These are phyloP conservation scores for Lachnellula hyalina DNA, from an alignment of 2,329 filamentous ascomycete species.

Conservation along the genomic window DNA sequence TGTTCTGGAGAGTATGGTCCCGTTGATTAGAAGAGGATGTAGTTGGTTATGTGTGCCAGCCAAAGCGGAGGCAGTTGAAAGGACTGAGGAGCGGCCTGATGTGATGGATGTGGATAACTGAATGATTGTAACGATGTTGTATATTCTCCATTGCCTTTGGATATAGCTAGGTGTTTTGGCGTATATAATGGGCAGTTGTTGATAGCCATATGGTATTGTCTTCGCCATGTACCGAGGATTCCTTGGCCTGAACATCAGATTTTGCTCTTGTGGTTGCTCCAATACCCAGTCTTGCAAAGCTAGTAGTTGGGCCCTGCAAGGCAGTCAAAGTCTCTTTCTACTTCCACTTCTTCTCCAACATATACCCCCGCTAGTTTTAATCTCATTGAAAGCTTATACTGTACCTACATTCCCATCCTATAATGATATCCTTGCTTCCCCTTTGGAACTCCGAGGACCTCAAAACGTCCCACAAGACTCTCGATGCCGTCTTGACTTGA, in stretches of 20 bases:
- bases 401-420: too few relatives aligned
- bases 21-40: constrained; percentile 32
- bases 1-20: constrained; percentile 29
- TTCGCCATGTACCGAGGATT: background rate
- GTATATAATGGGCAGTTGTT: background rate
- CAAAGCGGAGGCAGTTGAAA: background rate
- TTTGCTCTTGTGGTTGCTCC: background rate
- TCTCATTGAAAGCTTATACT: background rate
- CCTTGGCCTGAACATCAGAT: background rate
- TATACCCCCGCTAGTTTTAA: background rate
- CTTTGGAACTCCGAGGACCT: too few relatives aligned
- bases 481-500: background rate
- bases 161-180: background rate
- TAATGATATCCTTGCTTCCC: too few relatives aligned
- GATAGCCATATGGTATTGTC: background rate
- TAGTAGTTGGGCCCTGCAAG: background rate
- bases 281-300: background rate
- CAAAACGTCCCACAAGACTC: too few relatives aligned
- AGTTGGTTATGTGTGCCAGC: constrained; percentile 31
- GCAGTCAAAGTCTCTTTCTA: background rate
- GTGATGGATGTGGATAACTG: constrained; percentile 7
- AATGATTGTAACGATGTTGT: background rate
- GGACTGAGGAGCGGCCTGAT: background rate
- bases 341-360: background rate
- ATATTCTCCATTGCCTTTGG: background rate